Base-by-base conservation (phyloP, 768 basidiomycete genomes). In the Paxillus ammoniavirescens region DNA sequence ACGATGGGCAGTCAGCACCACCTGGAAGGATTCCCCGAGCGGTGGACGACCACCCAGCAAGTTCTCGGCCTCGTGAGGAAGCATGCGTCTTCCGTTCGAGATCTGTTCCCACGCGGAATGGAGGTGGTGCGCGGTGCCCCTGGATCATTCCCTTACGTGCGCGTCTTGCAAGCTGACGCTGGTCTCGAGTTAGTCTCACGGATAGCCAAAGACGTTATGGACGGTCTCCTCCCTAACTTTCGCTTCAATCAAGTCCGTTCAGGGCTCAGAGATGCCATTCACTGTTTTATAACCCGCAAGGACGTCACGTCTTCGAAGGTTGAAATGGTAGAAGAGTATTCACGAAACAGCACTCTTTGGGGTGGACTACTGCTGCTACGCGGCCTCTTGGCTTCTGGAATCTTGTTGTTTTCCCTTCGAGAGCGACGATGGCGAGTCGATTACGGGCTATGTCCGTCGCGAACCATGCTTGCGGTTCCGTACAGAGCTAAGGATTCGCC, bases 401-500 rank as follows among this genome's bases (percentile, higher is more conserved):
- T 82, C 8, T 64, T 82, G 2, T 37, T 63, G 2, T 73, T 74
- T 44, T 62, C 64, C 1, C 61, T 82, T 0, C 62, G 60, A 30
- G 66, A 73, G 15, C 70, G 67, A 43, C 72, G 78, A 10, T 82
- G 79, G 78, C 61, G 80, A 30, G 81, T 82, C 0, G 75, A 82
- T 42, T 82, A 78, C 55, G 81, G 81, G 2, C 71, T 80, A 5
- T 75, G 77, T 44, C 59, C 58, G 2, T 55, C 43, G 6, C 72
- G 81, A 4, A 73, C 78, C 1, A 63, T 76, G 56, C 70, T 82
- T 1, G 79, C 80, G 1, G 79, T 82, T 0, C 81, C 81, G 0
- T 82, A 78, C 50, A 68, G 75, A n/a, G 81, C 80, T 0, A 82
- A 80, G 56, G 81, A 82, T 45, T 65, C 74, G 5, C 80, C 81